Conservation (phyloP, 805 yeast species). For the Barnettozyma salicaria region DNA sequence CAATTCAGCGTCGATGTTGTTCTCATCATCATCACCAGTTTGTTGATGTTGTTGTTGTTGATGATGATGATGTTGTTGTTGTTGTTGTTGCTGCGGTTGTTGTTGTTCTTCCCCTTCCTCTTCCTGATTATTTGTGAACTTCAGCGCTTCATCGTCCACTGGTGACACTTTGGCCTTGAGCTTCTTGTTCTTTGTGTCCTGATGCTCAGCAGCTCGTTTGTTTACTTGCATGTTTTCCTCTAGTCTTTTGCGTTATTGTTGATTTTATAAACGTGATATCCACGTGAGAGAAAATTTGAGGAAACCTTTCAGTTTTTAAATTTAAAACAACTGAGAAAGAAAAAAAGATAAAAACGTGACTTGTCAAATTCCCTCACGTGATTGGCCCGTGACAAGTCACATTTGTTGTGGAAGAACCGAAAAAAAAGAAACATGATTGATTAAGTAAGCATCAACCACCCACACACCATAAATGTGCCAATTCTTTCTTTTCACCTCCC, state of each 20-base stretch:
- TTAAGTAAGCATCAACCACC: too few species aligned
- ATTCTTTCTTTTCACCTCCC: too few species aligned
- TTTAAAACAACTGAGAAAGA: slow-evolving; percentile 1
- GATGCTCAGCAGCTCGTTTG: slow-evolving; percentile 11
- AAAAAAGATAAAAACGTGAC: slow-evolving; percentile 4
- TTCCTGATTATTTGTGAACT: not conserved
- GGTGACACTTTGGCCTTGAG: slow-evolving; percentile 6
- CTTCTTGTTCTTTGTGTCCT: slow-evolving; percentile 1
- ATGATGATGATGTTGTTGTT: too few species aligned
- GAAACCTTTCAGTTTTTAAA: too few species aligned
- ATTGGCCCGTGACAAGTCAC: slow-evolving; percentile 5
- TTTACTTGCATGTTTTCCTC: slow-evolving; percentile 13
- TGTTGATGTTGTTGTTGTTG: not conserved
- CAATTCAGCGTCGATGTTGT: slow-evolving; percentile 22
- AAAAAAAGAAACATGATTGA: too few species aligned
- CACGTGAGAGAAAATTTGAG: slow-evolving; percentile 24
- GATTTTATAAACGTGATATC: slow-evolving; percentile 16
- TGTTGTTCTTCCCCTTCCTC: slow-evolving; percentile 9
- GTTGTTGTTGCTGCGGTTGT: too few species aligned
- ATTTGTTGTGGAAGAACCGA: too few species aligned
- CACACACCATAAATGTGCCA: too few species aligned
- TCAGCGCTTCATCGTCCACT: slow-evolving; percentile 7
- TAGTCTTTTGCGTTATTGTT: slow-evolving; percentile 2
- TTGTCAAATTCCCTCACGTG: slow-evolving; percentile 4
- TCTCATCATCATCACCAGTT: slow-evolving; percentile 10